These are phyloP conservation scores for Syzygium jambos DNA, from an alignment of 345 rosid species.

Conservation along the genomic window DNA sequence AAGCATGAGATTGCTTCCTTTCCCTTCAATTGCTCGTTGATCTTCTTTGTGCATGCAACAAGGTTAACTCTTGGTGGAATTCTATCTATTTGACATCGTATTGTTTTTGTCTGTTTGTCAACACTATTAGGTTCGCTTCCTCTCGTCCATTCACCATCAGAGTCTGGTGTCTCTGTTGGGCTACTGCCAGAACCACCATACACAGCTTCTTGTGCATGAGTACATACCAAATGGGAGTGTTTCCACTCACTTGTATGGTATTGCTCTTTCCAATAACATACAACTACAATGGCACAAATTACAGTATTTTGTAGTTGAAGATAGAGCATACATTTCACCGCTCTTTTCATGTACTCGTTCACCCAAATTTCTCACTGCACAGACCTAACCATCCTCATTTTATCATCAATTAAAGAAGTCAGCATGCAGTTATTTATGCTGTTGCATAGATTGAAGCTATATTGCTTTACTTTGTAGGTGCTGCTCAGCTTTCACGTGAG, in stretches of 20 bases:
- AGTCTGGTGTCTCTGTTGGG: constrained; percentile 87
- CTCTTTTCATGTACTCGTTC: constrained; percentile 3
- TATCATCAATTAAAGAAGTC: not conserved
- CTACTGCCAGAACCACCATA: constrained; percentile 78
- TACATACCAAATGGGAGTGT: constrained; percentile 95
- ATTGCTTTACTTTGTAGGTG: constrained; percentile 29
- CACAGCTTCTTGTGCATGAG: constrained; percentile 76
- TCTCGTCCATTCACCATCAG: constrained; percentile 77
- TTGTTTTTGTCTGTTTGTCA: constrained; percentile 4
- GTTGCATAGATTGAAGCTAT: not conserved
- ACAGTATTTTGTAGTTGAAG: not conserved
- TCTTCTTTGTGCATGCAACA: not conserved
- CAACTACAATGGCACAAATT: not conserved
- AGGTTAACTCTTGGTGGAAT: not conserved
- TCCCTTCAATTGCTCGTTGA: not conserved
- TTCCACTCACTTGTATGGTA: constrained; percentile 97
- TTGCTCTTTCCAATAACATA: constrained; percentile 20
- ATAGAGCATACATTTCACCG: not conserved
- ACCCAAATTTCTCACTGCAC: not conserved
- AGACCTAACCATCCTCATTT: not conserved
- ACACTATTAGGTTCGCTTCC: constrained; percentile 60
- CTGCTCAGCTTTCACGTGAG: constrained; percentile 54
- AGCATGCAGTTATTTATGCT: not conserved
- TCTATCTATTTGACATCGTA: not conserved
- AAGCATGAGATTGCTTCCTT: not conserved